Evolutionary conservation across 1,284 basidiomycete species (phyloP).

Genomic region (Bjerkandera adusta): DNA sequence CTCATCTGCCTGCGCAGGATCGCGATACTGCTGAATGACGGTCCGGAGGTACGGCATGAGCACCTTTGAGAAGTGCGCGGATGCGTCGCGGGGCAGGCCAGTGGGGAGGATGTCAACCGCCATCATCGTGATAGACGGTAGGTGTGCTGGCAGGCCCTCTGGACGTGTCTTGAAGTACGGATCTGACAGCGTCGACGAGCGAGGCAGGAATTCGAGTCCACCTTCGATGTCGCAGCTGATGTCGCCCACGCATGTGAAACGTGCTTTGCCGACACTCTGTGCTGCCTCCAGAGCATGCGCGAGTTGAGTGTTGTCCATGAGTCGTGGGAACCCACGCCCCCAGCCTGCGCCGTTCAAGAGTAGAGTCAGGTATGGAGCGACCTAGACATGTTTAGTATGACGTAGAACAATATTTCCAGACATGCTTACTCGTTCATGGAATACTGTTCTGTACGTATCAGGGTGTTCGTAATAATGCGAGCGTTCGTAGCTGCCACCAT

Average conservation of each 20-base stretch:
- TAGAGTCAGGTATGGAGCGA: constrained; percentile 82
- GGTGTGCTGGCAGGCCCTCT: constrained; percentile 36
- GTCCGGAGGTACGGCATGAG: constrained; percentile 68
- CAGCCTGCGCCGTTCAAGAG: constrained; percentile 87
- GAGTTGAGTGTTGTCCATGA: constrained; percentile 73
- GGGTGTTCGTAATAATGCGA: constrained; percentile 74
- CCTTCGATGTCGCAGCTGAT: constrained; percentile 88
- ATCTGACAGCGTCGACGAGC: constrained; percentile 71
- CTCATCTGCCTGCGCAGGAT: constrained; percentile 17
- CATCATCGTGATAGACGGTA: constrained; percentile 73
- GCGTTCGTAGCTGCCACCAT: constrained; percentile 60
- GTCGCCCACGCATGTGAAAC: constrained; percentile 76
- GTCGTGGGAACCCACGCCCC: constrained; percentile 71
- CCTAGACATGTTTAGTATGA: constrained; percentile 36
- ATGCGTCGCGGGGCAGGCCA: constrained; percentile 79
- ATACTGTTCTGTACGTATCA: constrained; percentile 61
- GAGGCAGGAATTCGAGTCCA: constrained; percentile 79
- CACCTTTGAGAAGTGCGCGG: constrained; percentile 67
- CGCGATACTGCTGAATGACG: constrained; percentile 44
- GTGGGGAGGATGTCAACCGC: constrained; percentile 88
- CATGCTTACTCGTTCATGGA: constrained; percentile 62
- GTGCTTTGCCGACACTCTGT: constrained; percentile 45
- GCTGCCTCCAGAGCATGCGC: constrained; percentile 49
- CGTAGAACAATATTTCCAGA: too few species aligned
- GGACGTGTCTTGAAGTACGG: constrained; percentile 66